Evolutionary conservation across 805 yeast genomes (phyloP), one percentile per base, ranked within the genome.

Genomic region (Candida koratica): DNA sequence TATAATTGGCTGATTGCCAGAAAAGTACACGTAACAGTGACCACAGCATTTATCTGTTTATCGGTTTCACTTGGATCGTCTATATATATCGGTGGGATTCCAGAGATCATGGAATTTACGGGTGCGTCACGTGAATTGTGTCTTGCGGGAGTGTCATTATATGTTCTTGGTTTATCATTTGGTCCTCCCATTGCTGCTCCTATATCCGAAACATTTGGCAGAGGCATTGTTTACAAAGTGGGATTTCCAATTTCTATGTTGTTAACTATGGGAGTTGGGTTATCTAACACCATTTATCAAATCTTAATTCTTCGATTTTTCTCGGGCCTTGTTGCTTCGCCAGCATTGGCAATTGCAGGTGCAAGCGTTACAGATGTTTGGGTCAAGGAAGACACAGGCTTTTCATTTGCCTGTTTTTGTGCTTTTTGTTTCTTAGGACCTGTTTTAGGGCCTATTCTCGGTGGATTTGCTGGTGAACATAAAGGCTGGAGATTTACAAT

Each of bases 351-450:
- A 7, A 77, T 84, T 45, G 90, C 87, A 9, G 87, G 89, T 36
- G 96, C 95, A 44, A 79, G 93, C 4, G 76, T 87, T 43, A 64
- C 80, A 37, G 96, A 87, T 60, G 59, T 86, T 32, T 87, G 89
- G 79, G 72, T 68, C 14, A 40, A 42, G 18, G 46, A 54, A 10
- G 77, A 78, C 52, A 60, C 79, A 52, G 83, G 87, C 11, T 47
- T 79, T 4, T 88, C 94, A n/a, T 75, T 84, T 79, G 75, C 84
- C 3, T 58, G 79, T n/a, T 84, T 82, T 61, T 80, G 89, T 55
- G 58, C 83, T 38, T 84, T 88, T 9, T 88, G 93, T 15, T 80
- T 85, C 46, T 67, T 80, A 53, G 95, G 95, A 36, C 95, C 94
- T 2, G 81, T 80, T 25, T 56, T 81, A 28, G 86, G 88, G 33